phyloP scores from a whole-genome alignment of 352 stramenopile species.

The Lagenidium sp. region DNA sequence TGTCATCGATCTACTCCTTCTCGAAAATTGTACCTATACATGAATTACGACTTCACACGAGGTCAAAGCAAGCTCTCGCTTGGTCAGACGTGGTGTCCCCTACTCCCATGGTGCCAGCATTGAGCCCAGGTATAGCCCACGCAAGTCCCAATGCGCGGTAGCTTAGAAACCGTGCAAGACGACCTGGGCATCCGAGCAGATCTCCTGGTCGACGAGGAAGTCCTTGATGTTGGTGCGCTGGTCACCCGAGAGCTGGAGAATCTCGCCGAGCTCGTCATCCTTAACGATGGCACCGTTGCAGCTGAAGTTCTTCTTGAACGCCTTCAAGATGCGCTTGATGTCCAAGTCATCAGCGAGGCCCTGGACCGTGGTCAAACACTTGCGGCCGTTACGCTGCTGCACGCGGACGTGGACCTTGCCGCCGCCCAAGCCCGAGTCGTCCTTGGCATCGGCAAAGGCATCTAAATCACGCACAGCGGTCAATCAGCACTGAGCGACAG shows the following conservation, averaged over 20 bases:
- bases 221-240: slow-evolving; percentile 98
- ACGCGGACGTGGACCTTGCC: slow-evolving; percentile 97
- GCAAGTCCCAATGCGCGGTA: too few relatives aligned
- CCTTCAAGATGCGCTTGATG: slow-evolving; percentile 99
- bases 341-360: slow-evolving; percentile 97
- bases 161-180: slow-evolving; percentile 98
- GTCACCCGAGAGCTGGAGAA: slow-evolving; percentile 99
- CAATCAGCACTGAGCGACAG: too few relatives aligned
- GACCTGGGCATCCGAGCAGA: slow-evolving; percentile 94
- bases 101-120: too few relatives aligned
- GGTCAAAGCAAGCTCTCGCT: too few relatives aligned
- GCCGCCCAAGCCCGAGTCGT: slow-evolving; percentile 75
- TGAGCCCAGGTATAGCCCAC: too few relatives aligned
- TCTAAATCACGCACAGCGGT: slow-evolving; percentile 43
- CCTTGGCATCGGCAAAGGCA: slow-evolving; percentile 83
- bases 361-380: slow-evolving; percentile 99
- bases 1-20: too few relatives aligned
- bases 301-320: slow-evolving; percentile 99
- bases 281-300: slow-evolving; percentile 99
- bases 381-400: slow-evolving; percentile 98
- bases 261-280: slow-evolving; percentile 96
- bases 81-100: too few relatives aligned
- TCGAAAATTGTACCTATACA: slow-evolving; percentile 15
- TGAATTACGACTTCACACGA: too few relatives aligned
- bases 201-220: slow-evolving; percentile 99